Base-by-base conservation (phyloP, 331 rosid species). In the Telfairia occidentalis region DNA sequence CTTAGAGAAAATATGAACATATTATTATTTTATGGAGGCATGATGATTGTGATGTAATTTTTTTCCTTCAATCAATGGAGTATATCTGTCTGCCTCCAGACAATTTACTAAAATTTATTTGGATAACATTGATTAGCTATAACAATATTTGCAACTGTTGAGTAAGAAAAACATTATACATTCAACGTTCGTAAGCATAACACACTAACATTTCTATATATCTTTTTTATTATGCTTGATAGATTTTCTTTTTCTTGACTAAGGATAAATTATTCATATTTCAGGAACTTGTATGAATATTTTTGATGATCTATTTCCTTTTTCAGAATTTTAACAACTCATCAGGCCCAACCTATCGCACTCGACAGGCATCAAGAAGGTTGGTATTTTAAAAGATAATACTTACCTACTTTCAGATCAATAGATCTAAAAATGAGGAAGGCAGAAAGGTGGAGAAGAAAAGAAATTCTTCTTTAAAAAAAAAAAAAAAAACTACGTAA, bases 351-450 rank as follows among this genome's bases (percentile, higher is more conserved):
- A 88, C 83, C 80, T 85, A 85, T 52, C 90, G 79, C 71, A 84
- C 84, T 61, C 86, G 91, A 61, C 84, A 78, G 58, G 76, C 78
- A 78, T 87, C 98, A 70, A 79, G 84, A 78, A 86, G 97, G 98
- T 87, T 69, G 80, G 85, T 81, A 61, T n/a, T n/a, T n/a, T n/a
- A n/a, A n/a, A n/a, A n/a, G n/a, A n/a, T n/a, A n/a, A n/a, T n/a
- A n/a, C n/a, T n/a, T n/a, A n/a, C n/a, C n/a, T n/a, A n/a, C n/a
- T n/a, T n/a, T n/a, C n/a, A n/a, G n/a, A n/a, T n/a, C n/a, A n/a
- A n/a, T n/a, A n/a, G n/a, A n/a, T n/a, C n/a, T n/a, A n/a, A n/a
- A n/a, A n/a, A n/a, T n/a, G n/a, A n/a, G n/a, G n/a, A n/a, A n/a
- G n/a, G n/a, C n/a, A n/a, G n/a, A n/a, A n/a, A n/a, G n/a, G n/a